Evolutionary conservation across 306 rosid genomes (phyloP).

Genomic region (Trifolium subterraneum): DNA sequence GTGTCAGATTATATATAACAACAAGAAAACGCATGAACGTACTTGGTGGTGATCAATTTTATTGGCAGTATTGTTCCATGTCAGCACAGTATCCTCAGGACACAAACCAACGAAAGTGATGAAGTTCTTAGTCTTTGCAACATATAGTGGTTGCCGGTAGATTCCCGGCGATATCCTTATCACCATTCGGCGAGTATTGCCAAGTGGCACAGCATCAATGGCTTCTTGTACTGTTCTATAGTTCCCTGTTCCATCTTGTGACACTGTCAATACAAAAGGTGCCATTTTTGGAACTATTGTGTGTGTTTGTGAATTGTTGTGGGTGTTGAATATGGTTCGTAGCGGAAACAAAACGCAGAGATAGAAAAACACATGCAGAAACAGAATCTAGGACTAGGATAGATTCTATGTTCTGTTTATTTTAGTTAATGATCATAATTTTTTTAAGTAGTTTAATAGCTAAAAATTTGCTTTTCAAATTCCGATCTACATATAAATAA

Average conservation of each 20-base stretch:
- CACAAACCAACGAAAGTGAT: conserved; percentile 66
- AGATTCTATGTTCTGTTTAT: neutral
- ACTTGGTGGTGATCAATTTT: conserved; percentile 77
- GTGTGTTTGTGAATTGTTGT: neutral
- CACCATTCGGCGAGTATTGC: conserved; percentile 70
- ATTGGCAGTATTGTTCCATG: conserved; percentile 88
- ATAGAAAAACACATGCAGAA: neutral
- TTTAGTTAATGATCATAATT: too few relatives aligned
- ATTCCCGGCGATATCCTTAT: conserved; percentile 77
- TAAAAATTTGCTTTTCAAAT: too few relatives aligned
- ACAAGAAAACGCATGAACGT: neutral
- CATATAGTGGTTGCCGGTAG: conserved; percentile 78
- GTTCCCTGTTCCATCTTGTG: conserved; percentile 74
- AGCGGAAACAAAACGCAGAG: conserved; percentile 34
- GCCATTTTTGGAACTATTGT: conserved; percentile 54
- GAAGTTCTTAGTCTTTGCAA: conserved; percentile 86
- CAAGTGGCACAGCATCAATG: conserved; percentile 75
- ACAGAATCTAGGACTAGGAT: neutral
- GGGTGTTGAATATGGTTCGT: neutral
- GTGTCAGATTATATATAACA: neutral
- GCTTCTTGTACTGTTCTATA: conserved; percentile 85
- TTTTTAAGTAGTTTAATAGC: too few relatives aligned
- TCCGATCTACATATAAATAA: too few relatives aligned
- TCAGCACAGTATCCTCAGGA: conserved; percentile 72
- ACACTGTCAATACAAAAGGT: conserved; percentile 57